Conservation (phyloP, 1,284 basidiomycete genomes). For the Sphaerobolus stellatus region DNA sequence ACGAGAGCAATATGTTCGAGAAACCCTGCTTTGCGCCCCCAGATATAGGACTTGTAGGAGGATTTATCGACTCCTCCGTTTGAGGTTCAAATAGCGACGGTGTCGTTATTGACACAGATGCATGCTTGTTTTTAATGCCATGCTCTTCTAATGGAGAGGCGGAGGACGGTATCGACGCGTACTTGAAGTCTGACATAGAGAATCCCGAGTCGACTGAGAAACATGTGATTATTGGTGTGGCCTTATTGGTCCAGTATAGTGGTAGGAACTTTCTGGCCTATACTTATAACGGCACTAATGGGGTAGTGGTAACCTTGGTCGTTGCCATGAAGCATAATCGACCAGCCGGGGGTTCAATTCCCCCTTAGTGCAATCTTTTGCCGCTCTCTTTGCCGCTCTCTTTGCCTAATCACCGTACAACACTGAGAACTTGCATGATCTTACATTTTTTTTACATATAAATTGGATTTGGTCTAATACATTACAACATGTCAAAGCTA, state of each 20-base stretch:
- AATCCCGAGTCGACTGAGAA: not conserved
- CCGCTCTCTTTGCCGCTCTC: too few relatives aligned
- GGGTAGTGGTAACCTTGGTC: constrained; percentile 4
- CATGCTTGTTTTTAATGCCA: not conserved
- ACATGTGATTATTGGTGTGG: too few relatives aligned
- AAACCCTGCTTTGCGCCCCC: not conserved
- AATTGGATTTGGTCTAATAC: too few relatives aligned
- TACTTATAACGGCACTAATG: not conserved
- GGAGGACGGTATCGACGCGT: not conserved
- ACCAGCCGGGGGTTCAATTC: constrained; percentile 2
- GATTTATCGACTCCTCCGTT: not conserved
- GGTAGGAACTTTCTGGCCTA: too few relatives aligned
- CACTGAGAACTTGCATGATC: too few relatives aligned
- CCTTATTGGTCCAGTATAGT: too few relatives aligned
- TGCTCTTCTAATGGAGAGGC: too few relatives aligned
- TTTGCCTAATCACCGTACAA: too few relatives aligned
- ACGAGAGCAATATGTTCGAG: constrained; percentile 9
- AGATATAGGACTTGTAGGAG: constrained; percentile 2
- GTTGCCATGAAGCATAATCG: not conserved
- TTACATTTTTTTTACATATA: too few relatives aligned
- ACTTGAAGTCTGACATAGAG: not conserved
- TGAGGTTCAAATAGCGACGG: not conserved
- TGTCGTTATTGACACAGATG: not conserved
- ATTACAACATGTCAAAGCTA: too few relatives aligned
- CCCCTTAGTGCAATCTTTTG: not conserved